Evolutionary conservation across 352 stramenopile genomes (phyloP).

Genomic region (Poterioochromonas sp.): DNA sequence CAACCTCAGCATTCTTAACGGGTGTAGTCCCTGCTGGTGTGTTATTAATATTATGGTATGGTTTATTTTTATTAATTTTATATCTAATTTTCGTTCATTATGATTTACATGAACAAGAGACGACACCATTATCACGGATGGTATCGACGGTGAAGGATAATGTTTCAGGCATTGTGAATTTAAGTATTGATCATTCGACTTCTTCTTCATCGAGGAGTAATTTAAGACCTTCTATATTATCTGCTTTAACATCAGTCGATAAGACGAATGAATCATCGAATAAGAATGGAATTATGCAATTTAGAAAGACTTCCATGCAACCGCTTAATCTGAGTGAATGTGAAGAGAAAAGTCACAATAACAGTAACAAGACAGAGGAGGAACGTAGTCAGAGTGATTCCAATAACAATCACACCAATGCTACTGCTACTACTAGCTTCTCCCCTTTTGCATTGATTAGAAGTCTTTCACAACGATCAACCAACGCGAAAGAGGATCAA

Average conservation of each 20-base stretch:
- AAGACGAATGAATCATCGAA: too few species aligned
- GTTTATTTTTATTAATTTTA: background rate
- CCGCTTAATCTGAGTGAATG: too few species aligned
- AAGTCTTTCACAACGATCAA: too few species aligned
- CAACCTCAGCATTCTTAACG: conserved; percentile 8
- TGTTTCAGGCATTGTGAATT: too few species aligned
- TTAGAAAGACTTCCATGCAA: too few species aligned
- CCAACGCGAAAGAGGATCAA: too few species aligned
- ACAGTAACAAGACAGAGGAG: too few species aligned
- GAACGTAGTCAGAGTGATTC: background rate
- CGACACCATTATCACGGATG: too few species aligned
- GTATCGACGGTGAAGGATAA: too few species aligned
- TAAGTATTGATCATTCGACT: background rate
- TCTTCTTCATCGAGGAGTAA: background rate
- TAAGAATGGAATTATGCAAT: too few species aligned
- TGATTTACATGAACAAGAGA: background rate
- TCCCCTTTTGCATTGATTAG: background rate
- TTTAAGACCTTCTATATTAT: background rate
- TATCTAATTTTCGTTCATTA: background rate
- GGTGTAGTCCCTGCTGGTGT: background rate
- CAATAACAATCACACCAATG: background rate
- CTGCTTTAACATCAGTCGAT: too few species aligned
- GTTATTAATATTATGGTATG: background rate
- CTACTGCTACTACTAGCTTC: background rate
- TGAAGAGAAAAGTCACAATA: too few species aligned